Base-by-base conservation (phyloP, 2,329 filamentous ascomycete species). In the Penicillium sp. region DNA sequence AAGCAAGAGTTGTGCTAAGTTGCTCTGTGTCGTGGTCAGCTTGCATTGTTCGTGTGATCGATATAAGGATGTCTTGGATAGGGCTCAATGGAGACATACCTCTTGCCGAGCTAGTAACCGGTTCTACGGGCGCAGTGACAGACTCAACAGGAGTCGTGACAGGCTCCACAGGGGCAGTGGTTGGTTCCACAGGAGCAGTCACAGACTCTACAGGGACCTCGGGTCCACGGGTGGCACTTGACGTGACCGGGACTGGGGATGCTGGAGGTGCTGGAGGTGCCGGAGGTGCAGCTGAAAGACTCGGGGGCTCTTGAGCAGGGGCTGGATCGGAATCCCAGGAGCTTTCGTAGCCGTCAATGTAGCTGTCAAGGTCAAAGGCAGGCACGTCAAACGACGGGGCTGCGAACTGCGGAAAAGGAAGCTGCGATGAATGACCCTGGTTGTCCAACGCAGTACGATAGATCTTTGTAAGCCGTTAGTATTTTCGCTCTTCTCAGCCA, bases 391-490 rank as follows among this genome's bases (percentile, higher is more conserved):
- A 3, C 33, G 18, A 7, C 1, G 15, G 18, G 10, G 20, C 13
- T 4, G 6, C 38, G 10, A 58, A 46, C 1, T 56, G 53, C 24
- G 65, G 61, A 27, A 66, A 67, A 20, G 68, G 66, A 46, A 52
- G 52, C 38, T 59, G 42, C 15, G 56, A 50, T 37, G 59, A 56
- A 56, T 63, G 67, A 13, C 67, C 68, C 35, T 67, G 61, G 10
- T 56, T 57, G 25, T 70, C 60, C 38, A 70, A 55, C 4, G 50
- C 55, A 8, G 63, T 59, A 18, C 62, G 62, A 46, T 70, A 70
- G 23, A 61, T 52, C 67, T 70, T 35, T 33, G 41, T 2, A n/a
- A 12, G 35, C 6, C 7, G 47, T 64, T 13, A 65, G 50, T 25
- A 54, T 13, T 5, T 20, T 27, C 8, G 6, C 10, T 23, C 27